Base-by-base conservation (phyloP, 176 grass and related monocot species). In the Metroxylon sagu region DNA sequence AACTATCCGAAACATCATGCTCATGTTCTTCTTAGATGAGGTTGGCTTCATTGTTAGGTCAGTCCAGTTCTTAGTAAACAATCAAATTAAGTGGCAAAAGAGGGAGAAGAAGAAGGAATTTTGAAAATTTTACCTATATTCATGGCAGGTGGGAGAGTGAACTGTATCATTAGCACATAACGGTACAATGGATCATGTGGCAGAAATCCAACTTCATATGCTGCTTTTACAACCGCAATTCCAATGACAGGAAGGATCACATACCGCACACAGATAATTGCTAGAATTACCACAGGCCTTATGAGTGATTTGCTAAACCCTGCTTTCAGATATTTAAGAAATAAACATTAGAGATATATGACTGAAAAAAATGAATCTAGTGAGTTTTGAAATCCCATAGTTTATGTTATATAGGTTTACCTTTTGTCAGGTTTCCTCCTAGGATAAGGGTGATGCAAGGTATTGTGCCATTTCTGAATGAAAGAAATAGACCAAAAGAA, bases 381-480 rank as follows among this genome's bases (percentile, higher is more conserved):
- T 43, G 35, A 43, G 35, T 43, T 2, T 14, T 43, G 8, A 43
- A 6, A 43, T 43, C 31, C 8, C 35, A 43, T 43, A 14, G 35
- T 43, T 43, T 43, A 43, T 43, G 2, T 43, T 43, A 14, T 43
- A 12, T 43, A 43, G 35, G 35, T 43, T 15, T 3, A 93, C 89
- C 86, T 78, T n/a, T 78, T 8, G 83, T 88, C 27, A 97, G 62
- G 73, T 97, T 97, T 61, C 92, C 92, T 16, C 87, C 92, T 8
- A 97, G 69, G 68, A 97, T 97, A 6, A 97, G 84, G 56, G 81
- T 91, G 71, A 91, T 83, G 62, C 87, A 87, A 63, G 93, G 93
- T 54, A 97, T 78, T 3, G 87, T 85, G n/a, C 84, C 93, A 48
- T 85, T 25, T 4, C 93, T 97, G 87, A 58, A 78, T 66, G 59